Evolutionary conservation across 2,329 filamentous ascomycete genomes (phyloP).

Genomic region (Neurospora sp.): DNA sequence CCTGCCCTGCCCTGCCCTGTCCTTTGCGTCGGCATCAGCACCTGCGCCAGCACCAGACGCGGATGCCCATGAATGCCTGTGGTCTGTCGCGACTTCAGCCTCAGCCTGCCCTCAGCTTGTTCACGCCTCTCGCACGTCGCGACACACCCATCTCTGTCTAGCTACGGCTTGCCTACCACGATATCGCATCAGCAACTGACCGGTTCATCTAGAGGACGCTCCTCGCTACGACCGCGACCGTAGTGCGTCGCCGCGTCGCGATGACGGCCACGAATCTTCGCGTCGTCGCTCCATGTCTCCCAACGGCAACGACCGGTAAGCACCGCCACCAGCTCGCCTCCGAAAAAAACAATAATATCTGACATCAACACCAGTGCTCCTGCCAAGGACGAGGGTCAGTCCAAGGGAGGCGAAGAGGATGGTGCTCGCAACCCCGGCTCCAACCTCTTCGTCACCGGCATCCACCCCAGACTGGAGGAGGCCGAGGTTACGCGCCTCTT

Average conservation of each 20-base stretch:
- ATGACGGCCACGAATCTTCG: conserved; percentile 45
- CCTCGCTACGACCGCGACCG: conserved; percentile 58
- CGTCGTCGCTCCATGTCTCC: conserved; percentile 56
- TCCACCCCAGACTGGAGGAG: conserved; percentile 85
- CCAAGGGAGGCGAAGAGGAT: conserved; percentile 54
- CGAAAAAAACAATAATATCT: background rate
- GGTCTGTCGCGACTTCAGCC: background rate
- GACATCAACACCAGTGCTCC: conserved; percentile 18
- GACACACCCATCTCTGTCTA: background rate
- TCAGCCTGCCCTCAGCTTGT: background rate
- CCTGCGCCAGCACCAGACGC: background rate
- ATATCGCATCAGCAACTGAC: conserved; percentile 1
- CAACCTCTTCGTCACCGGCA: conserved; percentile 97
- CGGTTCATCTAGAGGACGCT: conserved; percentile 41
- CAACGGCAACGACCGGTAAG: conserved; percentile 43
- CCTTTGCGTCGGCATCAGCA: background rate
- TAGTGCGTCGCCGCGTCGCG: conserved; percentile 57
- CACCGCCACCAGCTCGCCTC: background rate
- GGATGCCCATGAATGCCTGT: background rate
- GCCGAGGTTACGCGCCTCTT: conserved; percentile 89
- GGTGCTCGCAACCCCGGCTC: conserved; percentile 86
- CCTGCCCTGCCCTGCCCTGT: background rate
- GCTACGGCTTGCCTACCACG: background rate
- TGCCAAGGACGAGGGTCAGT: conserved; percentile 43
- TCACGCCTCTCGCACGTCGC: background rate